phyloP scores from a whole-genome alignment of 2,329 filamentous ascomycete genomes.

The Aspergillus terreus region DNA sequence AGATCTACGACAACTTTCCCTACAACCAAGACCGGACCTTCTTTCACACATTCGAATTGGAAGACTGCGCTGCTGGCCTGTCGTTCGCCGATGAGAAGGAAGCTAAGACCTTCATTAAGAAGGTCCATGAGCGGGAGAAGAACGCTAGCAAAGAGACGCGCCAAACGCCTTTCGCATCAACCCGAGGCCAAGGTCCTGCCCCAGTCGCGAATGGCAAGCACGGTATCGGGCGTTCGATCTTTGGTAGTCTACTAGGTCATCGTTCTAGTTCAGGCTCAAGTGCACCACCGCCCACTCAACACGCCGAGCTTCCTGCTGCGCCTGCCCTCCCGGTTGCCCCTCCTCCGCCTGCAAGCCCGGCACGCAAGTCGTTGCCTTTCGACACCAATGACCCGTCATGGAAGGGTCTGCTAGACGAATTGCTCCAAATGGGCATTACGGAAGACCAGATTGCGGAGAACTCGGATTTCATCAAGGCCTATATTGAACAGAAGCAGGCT shows the following conservation, averaged over 20 bases:
- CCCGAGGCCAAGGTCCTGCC: slow-evolving; percentile 46
- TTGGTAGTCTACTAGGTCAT: slow-evolving; percentile 50
- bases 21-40: slow-evolving; percentile 98
- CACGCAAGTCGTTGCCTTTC: slow-evolving; percentile 45
- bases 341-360: slow-evolving; percentile 31
- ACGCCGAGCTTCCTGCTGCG: slow-evolving; percentile 18
- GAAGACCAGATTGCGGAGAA: slow-evolving; percentile 66
- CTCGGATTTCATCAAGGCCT: slow-evolving; percentile 65
- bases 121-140: slow-evolving; percentile 94
- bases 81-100: slow-evolving; percentile 98
- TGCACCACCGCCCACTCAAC: slow-evolving; percentile 22
- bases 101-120: slow-evolving; percentile 94
- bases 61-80: slow-evolving; percentile 83
- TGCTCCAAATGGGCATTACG: slow-evolving; percentile 63
- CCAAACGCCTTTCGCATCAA: slow-evolving; percentile 66
- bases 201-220: slow-evolving; percentile 41
- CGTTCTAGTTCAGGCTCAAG: slow-evolving; percentile 43
- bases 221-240: slow-evolving; percentile 50
- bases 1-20: slow-evolving; percentile 89
- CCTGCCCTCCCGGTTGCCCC: slow-evolving; percentile 31
- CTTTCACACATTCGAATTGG: slow-evolving; percentile 95
- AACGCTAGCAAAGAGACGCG: slow-evolving; percentile 85
- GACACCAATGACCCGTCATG: slow-evolving; percentile 61
- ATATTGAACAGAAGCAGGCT: slow-evolving; percentile 62
- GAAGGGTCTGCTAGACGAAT: slow-evolving; percentile 58